phyloP scores from a whole-genome alignment of 306 rosid genomes.

The Prunus mume region DNA sequence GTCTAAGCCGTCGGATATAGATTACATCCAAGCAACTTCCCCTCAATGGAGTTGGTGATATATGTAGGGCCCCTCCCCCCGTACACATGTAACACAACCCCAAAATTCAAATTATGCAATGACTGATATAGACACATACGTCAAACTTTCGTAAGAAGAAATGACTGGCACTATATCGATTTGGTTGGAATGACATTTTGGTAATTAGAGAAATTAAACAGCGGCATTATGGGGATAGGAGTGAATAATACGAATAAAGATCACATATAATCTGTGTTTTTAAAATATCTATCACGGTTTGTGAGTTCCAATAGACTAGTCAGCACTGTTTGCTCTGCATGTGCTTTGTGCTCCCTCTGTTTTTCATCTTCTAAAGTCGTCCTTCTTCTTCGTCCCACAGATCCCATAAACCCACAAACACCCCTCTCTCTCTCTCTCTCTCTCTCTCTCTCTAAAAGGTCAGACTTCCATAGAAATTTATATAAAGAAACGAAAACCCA shows the following conservation, averaged over 20 bases:
- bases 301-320: slow-evolving; percentile 19
- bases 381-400: slow-evolving; percentile 17
- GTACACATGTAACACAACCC: background rate
- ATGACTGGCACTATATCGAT: fast-evolving
- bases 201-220: background rate
- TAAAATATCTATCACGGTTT: slow-evolving; percentile 25
- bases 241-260: background rate
- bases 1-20: slow-evolving; percentile 6
- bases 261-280: background rate
- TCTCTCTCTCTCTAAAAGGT: slow-evolving; percentile 19
- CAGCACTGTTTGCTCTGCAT: slow-evolving; percentile 36
- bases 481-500: slow-evolving; percentile 25
- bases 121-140: background rate
- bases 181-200: no score
- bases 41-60: background rate
- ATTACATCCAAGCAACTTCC: slow-evolving; percentile 17
- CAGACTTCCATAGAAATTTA: slow-evolving; percentile 15
- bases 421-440: slow-evolving; percentile 18
- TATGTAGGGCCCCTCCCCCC: background rate
- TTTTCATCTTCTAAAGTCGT: slow-evolving; percentile 15
- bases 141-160: background rate
- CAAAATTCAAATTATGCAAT: no score
- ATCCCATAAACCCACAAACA: slow-evolving; percentile 18
- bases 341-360: slow-evolving; percentile 47
- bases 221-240: background rate